These are phyloP conservation scores for Fraxinus sp. DNA, from an alignment of 305 asterid genomes.

Conservation along the genomic window DNA sequence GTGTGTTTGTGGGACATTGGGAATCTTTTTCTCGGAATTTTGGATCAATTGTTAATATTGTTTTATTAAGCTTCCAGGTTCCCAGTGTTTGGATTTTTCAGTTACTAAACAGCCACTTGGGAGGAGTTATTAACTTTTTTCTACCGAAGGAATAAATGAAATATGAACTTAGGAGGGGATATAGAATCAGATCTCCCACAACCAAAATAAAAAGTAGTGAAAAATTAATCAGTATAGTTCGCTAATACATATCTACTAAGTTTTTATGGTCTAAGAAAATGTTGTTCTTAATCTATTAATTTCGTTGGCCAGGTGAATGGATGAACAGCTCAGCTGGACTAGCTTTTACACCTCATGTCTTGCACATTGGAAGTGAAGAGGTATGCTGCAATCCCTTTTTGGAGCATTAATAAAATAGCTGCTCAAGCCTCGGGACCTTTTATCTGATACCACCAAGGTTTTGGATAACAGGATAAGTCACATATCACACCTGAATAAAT, in stretches of 20 bases:
- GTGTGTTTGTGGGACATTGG: neutral
- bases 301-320: constrained; percentile 60
- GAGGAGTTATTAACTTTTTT: neutral
- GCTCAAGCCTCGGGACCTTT: neutral
- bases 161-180: neutral
- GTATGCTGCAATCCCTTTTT: constrained; percentile 13
- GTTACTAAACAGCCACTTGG: neutral
- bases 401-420: neutral
- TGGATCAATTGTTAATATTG: neutral
- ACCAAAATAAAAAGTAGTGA: neutral
- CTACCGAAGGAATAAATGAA: neutral
- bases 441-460: neutral
- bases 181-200: neutral
- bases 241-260: neutral
- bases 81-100: neutral
- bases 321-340: constrained; percentile 75
- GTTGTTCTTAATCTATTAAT: neutral
- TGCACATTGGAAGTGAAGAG: constrained; percentile 45
- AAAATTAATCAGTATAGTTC: neutral
- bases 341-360: constrained; percentile 72
- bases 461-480: neutral
- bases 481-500: neutral
- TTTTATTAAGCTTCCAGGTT: neutral
- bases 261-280: neutral
- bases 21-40: neutral